A percentile compares a stretch with the other conserved stretches of the same genome.
These are phyloP conservation scores for Colletotrichum liriopes DNA, from an alignment of 2,329 filamentous ascomycete species.

Conservation along the genomic window DNA sequence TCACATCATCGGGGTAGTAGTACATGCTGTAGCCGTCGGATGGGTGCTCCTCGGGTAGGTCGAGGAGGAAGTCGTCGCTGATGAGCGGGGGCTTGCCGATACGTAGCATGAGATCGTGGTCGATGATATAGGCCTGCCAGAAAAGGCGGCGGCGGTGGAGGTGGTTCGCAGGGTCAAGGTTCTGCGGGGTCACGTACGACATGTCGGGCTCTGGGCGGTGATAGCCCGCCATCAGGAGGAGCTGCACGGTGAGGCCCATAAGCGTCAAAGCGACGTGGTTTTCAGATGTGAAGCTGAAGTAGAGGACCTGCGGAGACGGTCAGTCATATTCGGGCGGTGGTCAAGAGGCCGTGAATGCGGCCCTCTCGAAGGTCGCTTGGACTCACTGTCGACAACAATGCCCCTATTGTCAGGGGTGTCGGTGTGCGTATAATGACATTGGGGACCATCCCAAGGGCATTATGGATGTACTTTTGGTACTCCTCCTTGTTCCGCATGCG, in stretches of 20 bases:
- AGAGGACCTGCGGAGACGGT: constrained; percentile 7
- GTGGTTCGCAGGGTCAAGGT: background rate
- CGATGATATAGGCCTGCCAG: constrained; percentile 34
- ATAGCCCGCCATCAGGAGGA: constrained; percentile 33
- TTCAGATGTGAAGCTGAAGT: constrained; percentile 34
- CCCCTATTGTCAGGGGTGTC: constrained; percentile 27
- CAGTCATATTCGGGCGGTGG: background rate
- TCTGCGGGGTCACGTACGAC: background rate
- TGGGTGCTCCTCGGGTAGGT: constrained; percentile 37
- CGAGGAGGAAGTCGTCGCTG: constrained; percentile 36
- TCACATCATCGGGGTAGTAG: constrained; percentile 33
- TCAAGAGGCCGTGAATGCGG: background rate
- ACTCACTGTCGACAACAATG: constrained; percentile 28
- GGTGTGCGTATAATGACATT: constrained; percentile 28
- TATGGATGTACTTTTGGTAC: constrained; percentile 37
- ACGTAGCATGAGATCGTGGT: constrained; percentile 32
- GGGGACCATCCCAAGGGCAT: constrained; percentile 36
- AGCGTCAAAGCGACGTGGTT: constrained; percentile 26
- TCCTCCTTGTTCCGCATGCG: constrained; percentile 34
- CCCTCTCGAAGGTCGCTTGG: background rate
- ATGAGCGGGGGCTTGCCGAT: constrained; percentile 39
- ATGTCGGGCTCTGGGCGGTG: constrained; percentile 11
- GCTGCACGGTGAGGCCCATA: constrained; percentile 25
- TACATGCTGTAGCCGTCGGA: constrained; percentile 34
- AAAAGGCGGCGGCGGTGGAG: constrained; percentile 34